Base-by-base conservation (phyloP, 805 yeast genomes). In the Monosporozyma yasuniensis region DNA sequence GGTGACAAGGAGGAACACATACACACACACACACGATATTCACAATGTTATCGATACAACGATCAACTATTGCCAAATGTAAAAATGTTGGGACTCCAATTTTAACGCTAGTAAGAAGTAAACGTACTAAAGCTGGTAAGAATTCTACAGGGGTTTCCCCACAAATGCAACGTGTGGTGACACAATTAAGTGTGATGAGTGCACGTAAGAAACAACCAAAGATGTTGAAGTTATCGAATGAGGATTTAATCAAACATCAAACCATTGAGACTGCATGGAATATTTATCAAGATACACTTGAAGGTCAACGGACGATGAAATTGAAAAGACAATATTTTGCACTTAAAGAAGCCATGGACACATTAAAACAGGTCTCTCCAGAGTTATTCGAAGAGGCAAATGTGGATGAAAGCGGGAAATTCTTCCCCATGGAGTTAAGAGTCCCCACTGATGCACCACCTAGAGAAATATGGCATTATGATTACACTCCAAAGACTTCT, bases 371-470 rank as follows among this genome's bases (percentile, higher is more conserved):
- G 3, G 61, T 76, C 8, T 73, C 72, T 52, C 79, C 81, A 0
- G 74, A 69, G 44, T 70, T 91, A 47, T 89, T 73, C 58, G 76
- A 73, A 48, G 72, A 72, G 30, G 95, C 96, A 10, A 82, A 79
- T 58, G 65, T 66, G 28, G 69, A 72, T 46, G 83, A 84, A 56
- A 66, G 66, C 42, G 74, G 73, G 47, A 77, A 78, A 56, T 72
- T 88, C 59, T 89, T 87, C 66, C 91, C 96, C 4, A 69, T 86
- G 58, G 96, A 91, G 61, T 65, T 87, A 65, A 80, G 93, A 61
- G 80, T 87, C 9, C 99, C 99, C 19, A 84, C 95, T 1, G 91
- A 89, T 50, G 87, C 73, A 53, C 99, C 99, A 12, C 85, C 97
- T 18, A 80, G 78, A 60, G 75, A 54, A 21, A 25, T 49, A 21